Base-by-base conservation (phyloP, 495 filamentous ascomycete genomes). In the Platismatia glauca region DNA sequence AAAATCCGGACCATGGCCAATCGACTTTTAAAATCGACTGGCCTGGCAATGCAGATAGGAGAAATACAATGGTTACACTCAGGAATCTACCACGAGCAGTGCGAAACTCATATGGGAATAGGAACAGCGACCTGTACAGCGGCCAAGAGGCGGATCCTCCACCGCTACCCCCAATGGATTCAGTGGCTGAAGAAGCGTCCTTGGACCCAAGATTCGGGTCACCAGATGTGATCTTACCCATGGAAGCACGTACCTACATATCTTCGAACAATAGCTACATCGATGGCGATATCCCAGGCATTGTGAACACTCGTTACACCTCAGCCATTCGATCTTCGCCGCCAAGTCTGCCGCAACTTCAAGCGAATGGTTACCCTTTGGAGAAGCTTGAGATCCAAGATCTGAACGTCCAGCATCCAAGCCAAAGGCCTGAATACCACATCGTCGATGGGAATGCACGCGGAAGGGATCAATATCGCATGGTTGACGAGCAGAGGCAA, bases 331-430 rank as follows among this genome's bases (percentile, higher is more conserved):
- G 35, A 7, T 8, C 41, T 6, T 57, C 60, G n/a, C 55, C 48
- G 20, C 15, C 59, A 20, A 38, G 31, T 33, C 37, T 55, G 20
- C 62, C 58, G 8, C 56, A 37, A 53, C 55, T 66, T 16, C 61
- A 59, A 60, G 56, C 63, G 27, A 67, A 67, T 29, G 65, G 60
- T 37, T 67, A 63, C 55, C 67, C 67, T 7, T 56, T 61, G 3
- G 67, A 69, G 31, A 69, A 69, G 56, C 55, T 55, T 13, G 38
- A 44, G 20, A 18, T 56, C n/a, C 43, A 46, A 35, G 24, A 46
- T 9, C 0, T 56, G 34, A 57, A 55, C 20, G 56, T 46, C 31
- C 38, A 39, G 11, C 59, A 50, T 27, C 50, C 57, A 57, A 62
- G 43, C n/a, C 57, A 48, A 11, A 22, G 59, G 31, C 57, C 63